Evolutionary conservation across 805 yeast genomes (phyloP), one percentile per base, ranked within the genome.

Genomic region (Metschnikowia picachoensis): DNA sequence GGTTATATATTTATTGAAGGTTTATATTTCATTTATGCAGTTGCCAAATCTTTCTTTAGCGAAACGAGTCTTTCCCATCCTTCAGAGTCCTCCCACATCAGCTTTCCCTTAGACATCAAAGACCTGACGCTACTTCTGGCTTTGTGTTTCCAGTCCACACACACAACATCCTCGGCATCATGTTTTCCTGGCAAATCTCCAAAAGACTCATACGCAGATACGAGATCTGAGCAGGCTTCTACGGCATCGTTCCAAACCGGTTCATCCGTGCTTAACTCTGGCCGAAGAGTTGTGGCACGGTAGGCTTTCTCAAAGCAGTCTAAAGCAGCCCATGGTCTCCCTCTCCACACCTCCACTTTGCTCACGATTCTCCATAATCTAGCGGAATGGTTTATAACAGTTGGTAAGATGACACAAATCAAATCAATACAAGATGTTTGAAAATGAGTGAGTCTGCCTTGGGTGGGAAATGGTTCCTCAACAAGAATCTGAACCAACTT

Each of bases 121-220:
- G 87, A 77, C 58, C 95, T 76, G 16, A 90, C 76, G 1, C 87
- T 72, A 13, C 86, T 76, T 51, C 83, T 76, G 2, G 95, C 83
- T 62, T 89, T 89, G 67, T 84, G 87, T 60, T 80, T 85, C 97
- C 97, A 91, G 60, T 90, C 96, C 59, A 83, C 81, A 63, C 97
- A 90, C 9, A 91, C 95, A n/a, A 84, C 54, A 61, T 86, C 88
- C 16, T 84, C 95, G 2, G 88, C 90, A 20, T 85, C 85, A 58
- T 83, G 77, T 57, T 80, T 83, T 8, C 95, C 95, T 10, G 87
- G 85, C 55, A 80, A 64, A 47, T 85, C 94, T n/a, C 98, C 98
- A 30, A 87, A 74, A 3, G 87, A 83, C 59, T 84, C 90, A 62
- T 90, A 92, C 1, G 96, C 92, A 35, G 94, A 86, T 2, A 86